Conservation (phyloP, 1,284 basidiomycete species). For the Rhodotorula sp. region DNA sequence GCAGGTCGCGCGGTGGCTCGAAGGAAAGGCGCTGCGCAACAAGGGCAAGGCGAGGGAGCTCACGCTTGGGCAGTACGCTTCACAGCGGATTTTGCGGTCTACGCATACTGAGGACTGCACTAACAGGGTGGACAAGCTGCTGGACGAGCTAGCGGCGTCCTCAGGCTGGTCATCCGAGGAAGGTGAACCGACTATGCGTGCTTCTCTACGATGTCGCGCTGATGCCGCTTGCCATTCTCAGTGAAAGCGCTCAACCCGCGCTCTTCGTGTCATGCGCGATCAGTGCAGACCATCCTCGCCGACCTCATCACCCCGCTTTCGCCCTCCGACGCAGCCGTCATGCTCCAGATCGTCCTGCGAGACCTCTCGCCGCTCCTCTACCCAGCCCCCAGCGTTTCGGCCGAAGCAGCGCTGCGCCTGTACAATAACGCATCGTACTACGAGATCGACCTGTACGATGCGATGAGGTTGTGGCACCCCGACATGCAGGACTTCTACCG, state of each 20-base stretch:
- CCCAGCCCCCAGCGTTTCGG: conserved; percentile 58
- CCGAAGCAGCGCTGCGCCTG: conserved; percentile 54
- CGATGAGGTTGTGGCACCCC: conserved; percentile 71
- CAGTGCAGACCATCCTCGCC: conserved; percentile 56
- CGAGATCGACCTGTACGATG: conserved; percentile 62
- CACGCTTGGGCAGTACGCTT: conserved; percentile 38
- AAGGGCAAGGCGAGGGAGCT: conserved; percentile 49
- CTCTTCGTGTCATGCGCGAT: conserved; percentile 43
- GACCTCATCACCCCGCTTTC: conserved; percentile 61
- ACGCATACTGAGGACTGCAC: neutral
- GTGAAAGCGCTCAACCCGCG: conserved; percentile 33
- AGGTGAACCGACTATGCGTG: neutral
- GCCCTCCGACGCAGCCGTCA: conserved; percentile 63
- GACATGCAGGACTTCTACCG: conserved; percentile 63
- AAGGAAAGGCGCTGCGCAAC: conserved; percentile 45
- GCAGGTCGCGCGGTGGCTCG: conserved; percentile 59
- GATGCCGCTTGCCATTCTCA: neutral
- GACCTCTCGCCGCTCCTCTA: conserved; percentile 76
- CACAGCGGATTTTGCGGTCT: conserved; percentile 18
- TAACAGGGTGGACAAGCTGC: conserved; percentile 60
- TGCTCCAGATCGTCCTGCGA: conserved; percentile 80
- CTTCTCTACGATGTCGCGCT: neutral
- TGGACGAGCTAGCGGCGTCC: conserved; percentile 70
- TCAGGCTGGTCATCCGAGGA: conserved; percentile 62
- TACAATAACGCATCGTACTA: conserved; percentile 62